Percentiles rank a stretch among this genome's conserved stretches.
Evolutionary conservation across 352 stramenopile species (phyloP).

Genomic region (Globisporangium mamillatum): DNA sequence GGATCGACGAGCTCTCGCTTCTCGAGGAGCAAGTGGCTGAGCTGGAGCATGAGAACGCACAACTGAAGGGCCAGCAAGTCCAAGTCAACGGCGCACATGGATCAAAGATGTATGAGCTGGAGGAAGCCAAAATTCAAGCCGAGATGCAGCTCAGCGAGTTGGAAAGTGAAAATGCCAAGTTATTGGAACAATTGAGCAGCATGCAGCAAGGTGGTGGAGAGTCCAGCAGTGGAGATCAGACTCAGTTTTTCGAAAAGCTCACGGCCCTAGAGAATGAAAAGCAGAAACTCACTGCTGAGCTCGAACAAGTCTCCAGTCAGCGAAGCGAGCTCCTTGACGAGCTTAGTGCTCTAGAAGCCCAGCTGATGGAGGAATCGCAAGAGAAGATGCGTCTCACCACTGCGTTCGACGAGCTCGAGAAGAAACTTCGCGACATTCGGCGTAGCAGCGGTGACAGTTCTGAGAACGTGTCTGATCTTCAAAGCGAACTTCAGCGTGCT

Average conservation of each 20-base stretch:
- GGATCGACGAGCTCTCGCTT: slow-evolving; percentile 22
- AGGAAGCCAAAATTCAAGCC: slow-evolving; percentile 9
- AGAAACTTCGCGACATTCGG: slow-evolving; percentile 8
- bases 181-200: slow-evolving; percentile 1
- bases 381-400: slow-evolving; percentile 29
- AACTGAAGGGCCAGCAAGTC: slow-evolving; percentile 1
- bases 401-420: slow-evolving; percentile 16
- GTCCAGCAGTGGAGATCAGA: not conserved
- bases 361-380: slow-evolving; percentile 51
- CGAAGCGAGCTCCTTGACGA: slow-evolving; percentile 43
- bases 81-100: not conserved
- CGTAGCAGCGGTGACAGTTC: slow-evolving; percentile 1
- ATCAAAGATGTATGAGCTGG: slow-evolving; percentile 8
- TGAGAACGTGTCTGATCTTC: not conserved
- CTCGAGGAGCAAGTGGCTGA: slow-evolving; percentile 13
- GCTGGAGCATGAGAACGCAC: slow-evolving; percentile 6
- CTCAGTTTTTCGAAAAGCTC: slow-evolving; percentile 1
- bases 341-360: slow-evolving; percentile 38
- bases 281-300: slow-evolving; percentile 17
- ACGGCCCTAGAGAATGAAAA: slow-evolving; percentile 21
- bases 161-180: not conserved
- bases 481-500: slow-evolving; percentile 9
- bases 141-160: slow-evolving; percentile 7
- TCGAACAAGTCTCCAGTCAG: slow-evolving; percentile 34
- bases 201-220: not conserved